Base-by-base conservation (phyloP, 768 basidiomycete genomes). In the Polyporus arcularius region DNA sequence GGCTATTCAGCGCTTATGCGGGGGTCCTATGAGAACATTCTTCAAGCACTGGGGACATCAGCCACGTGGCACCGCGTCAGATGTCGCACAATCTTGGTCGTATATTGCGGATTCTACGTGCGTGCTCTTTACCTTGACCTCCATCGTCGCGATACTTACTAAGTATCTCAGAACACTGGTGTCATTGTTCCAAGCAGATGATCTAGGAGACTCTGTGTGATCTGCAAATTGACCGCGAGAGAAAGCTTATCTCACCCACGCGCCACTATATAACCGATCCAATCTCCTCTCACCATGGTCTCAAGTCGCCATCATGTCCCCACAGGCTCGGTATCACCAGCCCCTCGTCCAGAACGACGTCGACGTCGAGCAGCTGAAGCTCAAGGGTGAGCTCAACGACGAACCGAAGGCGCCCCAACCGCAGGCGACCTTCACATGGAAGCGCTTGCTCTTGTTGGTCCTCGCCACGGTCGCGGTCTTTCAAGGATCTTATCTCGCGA, bases 401-500 rank as follows among this genome's bases (percentile, higher is more conserved):
- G 26, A 35, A 31, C 10, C 26, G 26, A 15, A 55, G 38, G 14
- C 41, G 48, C 32, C 32, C n/a, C 56, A 48, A 21, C 46, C 21
- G 21, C 8, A 11, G 21, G 14, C 43, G 8, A 7, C 21, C 21
- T 48, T 30, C 26, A 26, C 46, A 6, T 48, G 46, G 46, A 62
- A 58, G 31, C 61, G 61, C 52, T 21, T 55, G 35, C 56, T 62
- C 45, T 53, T 62, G 30, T 45, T 57, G 28, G 9, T 62, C 18
- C 48, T 58, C 16, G 39, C 52, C 14, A n/a, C 53, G 6, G 52
- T 48, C 7, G 43, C 61, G 16, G 26, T 62, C 56, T 57, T 62
- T 50, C 56, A 58, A 40, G 38, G 39, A 21, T 32, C 56, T 18
- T 62, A 42, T 26, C 28, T 62, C 55, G 55, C 55, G 6, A 45